These are phyloP conservation scores for Candida loeiensis DNA, from an alignment of 805 yeast genomes.

Conservation along the genomic window DNA sequence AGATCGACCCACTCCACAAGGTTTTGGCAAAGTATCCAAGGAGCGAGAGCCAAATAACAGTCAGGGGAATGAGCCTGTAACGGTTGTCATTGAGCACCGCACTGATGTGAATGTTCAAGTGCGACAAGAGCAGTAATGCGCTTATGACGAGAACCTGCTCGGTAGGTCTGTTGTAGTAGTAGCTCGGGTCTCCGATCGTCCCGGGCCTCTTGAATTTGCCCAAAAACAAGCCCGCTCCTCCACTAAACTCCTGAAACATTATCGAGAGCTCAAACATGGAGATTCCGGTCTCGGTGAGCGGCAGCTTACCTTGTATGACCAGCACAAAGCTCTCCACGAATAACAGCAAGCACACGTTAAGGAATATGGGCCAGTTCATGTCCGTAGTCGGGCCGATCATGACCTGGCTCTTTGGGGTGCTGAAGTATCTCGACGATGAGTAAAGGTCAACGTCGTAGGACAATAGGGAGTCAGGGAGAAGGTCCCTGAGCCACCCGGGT, in stretches of 20 bases:
- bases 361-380: conserved; percentile 56
- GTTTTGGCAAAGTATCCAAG: conserved; percentile 42
- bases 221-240: conserved; percentile 21
- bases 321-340: conserved; percentile 65
- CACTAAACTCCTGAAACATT: conserved; percentile 70
- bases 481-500: conserved; percentile 1
- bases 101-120: conserved; percentile 59
- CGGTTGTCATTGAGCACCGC: conserved; percentile 50
- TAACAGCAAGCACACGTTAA: conserved; percentile 57
- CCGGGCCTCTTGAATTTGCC: conserved; percentile 9
- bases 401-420: conserved; percentile 24
- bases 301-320: conserved; percentile 50
- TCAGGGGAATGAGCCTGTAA: conserved; percentile 61
- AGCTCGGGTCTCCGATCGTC: conserved; percentile 1
- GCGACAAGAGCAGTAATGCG: conserved; percentile 55
- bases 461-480: conserved; percentile 18
- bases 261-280: conserved; percentile 73
- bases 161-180: conserved; percentile 41
- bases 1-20: conserved; percentile 37
- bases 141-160: conserved; percentile 50
- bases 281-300: conserved; percentile 62
- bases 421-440: conserved; percentile 25
- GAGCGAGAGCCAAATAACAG: conserved; percentile 53
- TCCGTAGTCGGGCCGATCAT: conserved; percentile 49
- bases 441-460: conserved; percentile 23